Evolutionary conservation across 768 basidiomycete genomes (phyloP).

Genomic region (Podaxis mareebaensis): DNA sequence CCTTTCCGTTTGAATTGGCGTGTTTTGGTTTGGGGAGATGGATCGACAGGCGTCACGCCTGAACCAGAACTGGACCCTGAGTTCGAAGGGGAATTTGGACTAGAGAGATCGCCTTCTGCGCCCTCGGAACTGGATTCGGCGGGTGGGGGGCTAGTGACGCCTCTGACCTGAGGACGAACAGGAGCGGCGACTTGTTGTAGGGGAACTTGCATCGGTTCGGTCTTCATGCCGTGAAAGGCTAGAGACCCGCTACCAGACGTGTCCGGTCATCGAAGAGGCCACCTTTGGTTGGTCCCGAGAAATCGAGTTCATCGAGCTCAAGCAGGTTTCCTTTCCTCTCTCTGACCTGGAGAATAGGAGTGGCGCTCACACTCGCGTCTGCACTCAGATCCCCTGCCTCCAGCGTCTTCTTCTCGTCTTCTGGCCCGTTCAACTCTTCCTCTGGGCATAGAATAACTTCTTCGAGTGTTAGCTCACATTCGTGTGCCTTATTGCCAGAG

Average conservation of each 20-base stretch:
- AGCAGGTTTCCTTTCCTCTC: constrained; percentile 41
- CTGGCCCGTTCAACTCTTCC: constrained; percentile 71
- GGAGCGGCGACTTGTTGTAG: constrained; percentile 32
- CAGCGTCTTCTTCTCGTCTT: constrained; percentile 69
- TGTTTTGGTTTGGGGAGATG: constrained; percentile 16
- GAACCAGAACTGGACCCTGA: not conserved
- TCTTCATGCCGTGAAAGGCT: constrained; percentile 26
- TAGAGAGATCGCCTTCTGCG: constrained; percentile 17
- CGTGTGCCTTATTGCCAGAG: constrained; percentile 58
- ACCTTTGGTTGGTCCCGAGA: constrained; percentile 46
- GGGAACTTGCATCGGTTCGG: constrained; percentile 52
- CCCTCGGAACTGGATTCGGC: constrained; percentile 20
- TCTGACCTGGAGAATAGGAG: constrained; percentile 46
- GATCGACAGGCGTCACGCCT: constrained; percentile 17
- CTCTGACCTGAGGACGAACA: not conserved
- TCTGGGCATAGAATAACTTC: constrained; percentile 85
- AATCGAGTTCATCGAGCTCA: constrained; percentile 45
- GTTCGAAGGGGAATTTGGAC: not conserved
- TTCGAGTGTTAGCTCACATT: constrained; percentile 74
- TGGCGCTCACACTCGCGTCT: constrained; percentile 48
- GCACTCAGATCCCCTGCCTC: constrained; percentile 45
- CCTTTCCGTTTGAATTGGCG: constrained; percentile 20
- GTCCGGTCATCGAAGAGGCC: constrained; percentile 20
- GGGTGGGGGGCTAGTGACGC: constrained; percentile 16
- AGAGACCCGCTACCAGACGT: constrained; percentile 3